These are phyloP conservation scores for Lachnum nothofagi DNA, from an alignment of 2,329 filamentous ascomycete genomes.

Conservation along the genomic window DNA sequence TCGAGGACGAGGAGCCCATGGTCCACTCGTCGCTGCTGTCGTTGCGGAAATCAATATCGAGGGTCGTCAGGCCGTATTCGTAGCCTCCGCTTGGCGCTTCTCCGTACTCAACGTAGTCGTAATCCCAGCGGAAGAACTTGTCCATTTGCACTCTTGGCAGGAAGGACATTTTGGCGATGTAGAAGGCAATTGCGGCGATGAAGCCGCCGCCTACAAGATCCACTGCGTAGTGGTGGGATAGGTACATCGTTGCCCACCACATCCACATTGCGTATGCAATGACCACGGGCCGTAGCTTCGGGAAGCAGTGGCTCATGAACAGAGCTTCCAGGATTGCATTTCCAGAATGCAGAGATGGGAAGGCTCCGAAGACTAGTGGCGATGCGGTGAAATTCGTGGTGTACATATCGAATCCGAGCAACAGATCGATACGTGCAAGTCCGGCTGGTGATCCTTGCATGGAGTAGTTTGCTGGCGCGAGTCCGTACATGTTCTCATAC, in stretches of 20 bases:
- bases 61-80: slow-evolving; percentile 42
- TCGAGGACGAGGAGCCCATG: slow-evolving; percentile 68
- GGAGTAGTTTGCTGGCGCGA: slow-evolving; percentile 86
- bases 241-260: slow-evolving; percentile 98
- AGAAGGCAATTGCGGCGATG: slow-evolving; percentile 73
- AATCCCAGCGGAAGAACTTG: slow-evolving; percentile 89
- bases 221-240: slow-evolving; percentile 94
- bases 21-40: slow-evolving; percentile 83
- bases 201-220: slow-evolving; percentile 84
- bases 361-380: slow-evolving; percentile 88
- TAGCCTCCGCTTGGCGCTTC: slow-evolving; percentile 55
- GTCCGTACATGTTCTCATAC: slow-evolving; percentile 91
- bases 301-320: slow-evolving; percentile 91
- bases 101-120: slow-evolving; percentile 86
- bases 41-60: slow-evolving; percentile 25
- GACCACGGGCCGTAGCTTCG: slow-evolving; percentile 72
- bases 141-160: slow-evolving; percentile 76
- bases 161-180: slow-evolving; percentile 73
- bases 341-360: slow-evolving; percentile 86
- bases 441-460: slow-evolving; percentile 87
- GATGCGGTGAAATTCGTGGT: slow-evolving; percentile 87
- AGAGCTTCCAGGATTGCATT: slow-evolving; percentile 84
- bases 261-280: slow-evolving; percentile 84
- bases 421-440: slow-evolving; percentile 77
- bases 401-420: slow-evolving; percentile 90